Evolutionary conservation across 83 land plant genomes (phyloP).

Genomic region (Diphasiastrum complanatum): DNA sequence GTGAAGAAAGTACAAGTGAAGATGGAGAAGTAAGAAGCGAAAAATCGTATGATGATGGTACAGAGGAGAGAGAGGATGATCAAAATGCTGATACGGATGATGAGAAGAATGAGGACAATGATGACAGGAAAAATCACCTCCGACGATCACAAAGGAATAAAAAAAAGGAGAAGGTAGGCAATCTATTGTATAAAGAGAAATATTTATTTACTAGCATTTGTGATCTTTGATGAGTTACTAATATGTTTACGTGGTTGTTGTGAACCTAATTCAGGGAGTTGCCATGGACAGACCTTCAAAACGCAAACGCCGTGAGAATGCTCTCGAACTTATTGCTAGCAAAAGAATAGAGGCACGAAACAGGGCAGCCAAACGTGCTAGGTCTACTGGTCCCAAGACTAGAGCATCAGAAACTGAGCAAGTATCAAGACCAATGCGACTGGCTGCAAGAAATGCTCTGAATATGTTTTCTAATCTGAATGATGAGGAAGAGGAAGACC

Average conservation of each 20-base stretch:
- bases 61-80: slow-evolving; percentile 24
- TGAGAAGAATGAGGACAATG: slow-evolving; percentile 38
- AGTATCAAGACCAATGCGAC: slow-evolving; percentile 59
- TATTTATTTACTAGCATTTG: slow-evolving; percentile 1
- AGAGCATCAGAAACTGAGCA: slow-evolving; percentile 40
- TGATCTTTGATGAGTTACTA: not conserved
- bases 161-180: slow-evolving; percentile 48
- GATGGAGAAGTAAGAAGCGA: slow-evolving; percentile 30
- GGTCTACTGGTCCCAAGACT: slow-evolving; percentile 12
- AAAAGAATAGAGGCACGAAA: not conserved
- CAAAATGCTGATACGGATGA: too few species aligned
- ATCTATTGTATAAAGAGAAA: not conserved
- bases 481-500: slow-evolving; percentile 56
- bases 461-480: slow-evolving; percentile 48
- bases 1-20: slow-evolving; percentile 61
- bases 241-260: not conserved
- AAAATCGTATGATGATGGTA: not conserved
- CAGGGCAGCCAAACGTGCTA: slow-evolving; percentile 18
- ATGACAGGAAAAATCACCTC: slow-evolving; percentile 28
- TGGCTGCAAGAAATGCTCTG: slow-evolving; percentile 78
- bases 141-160: slow-evolving; percentile 75
- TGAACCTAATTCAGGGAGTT: too few species aligned
- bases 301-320: slow-evolving; percentile 3
- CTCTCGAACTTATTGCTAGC: not conserved
- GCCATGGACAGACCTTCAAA: too few species aligned